Percentiles rank a stretch among this genome's conserved stretches.
Evolutionary conservation across 345 rosid genomes (phyloP).

Genomic region (Eucalyptus marginata): DNA sequence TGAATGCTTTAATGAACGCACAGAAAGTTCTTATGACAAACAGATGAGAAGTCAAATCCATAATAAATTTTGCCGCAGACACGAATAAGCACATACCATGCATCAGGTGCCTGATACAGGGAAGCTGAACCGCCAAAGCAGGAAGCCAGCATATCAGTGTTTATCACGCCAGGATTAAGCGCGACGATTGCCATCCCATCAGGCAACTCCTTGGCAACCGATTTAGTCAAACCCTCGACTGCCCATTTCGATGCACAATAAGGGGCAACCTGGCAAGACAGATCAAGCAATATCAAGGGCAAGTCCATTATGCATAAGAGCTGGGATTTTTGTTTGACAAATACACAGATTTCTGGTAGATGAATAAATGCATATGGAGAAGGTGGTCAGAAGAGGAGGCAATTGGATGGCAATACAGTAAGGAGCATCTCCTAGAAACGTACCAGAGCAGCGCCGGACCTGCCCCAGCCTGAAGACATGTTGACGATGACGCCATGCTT

Average conservation of each 20-base stretch:
- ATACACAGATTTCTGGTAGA: not conserved
- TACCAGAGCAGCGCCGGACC: conserved; percentile 97
- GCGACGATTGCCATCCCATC: conserved; percentile 90
- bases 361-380: not conserved
- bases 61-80: not conserved
- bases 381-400: not conserved
- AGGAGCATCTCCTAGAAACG: not conserved
- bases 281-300: not conserved
- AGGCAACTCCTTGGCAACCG: conserved; percentile 87
- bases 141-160: conserved; percentile 85
- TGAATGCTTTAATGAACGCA: not conserved
- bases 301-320: not conserved
- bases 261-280: conserved; percentile 66
- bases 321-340: not conserved
- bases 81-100: conserved; percentile 35
- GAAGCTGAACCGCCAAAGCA: conserved; percentile 86
- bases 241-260: conserved; percentile 99
- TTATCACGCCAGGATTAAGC: conserved; percentile 82
- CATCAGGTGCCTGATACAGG: conserved; percentile 74
- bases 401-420: not conserved
- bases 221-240: conserved; percentile 79
- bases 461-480: conserved; percentile 96
- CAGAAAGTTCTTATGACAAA: not conserved
- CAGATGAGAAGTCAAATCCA: not conserved
- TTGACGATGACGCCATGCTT: conserved; percentile 83